These are phyloP conservation scores for Elaeagnus macrophylla DNA, from an alignment of 306 rosid genomes.

Conservation along the genomic window DNA sequence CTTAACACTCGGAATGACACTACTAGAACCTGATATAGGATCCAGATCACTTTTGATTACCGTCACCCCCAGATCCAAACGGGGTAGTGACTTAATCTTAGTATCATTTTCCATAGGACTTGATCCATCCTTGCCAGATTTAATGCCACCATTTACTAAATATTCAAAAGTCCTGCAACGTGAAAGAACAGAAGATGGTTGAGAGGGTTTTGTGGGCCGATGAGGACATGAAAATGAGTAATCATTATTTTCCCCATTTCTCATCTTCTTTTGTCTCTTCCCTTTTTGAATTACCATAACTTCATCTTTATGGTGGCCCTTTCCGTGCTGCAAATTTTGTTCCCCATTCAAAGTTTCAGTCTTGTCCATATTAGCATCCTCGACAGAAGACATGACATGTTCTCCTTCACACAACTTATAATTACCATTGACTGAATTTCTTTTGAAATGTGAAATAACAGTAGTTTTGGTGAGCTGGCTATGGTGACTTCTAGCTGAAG, in stretches of 20 bases:
- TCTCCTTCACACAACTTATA: conserved; percentile 17
- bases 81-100: conserved; percentile 26
- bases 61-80: conserved; percentile 27
- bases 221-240: conserved; percentile 7
- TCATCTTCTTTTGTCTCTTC: conserved; percentile 17
- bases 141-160: conserved; percentile 20
- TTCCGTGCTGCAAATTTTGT: conserved; percentile 13
- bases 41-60: conserved; percentile 24
- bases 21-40: conserved; percentile 24
- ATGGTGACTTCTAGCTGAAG: conserved; percentile 5
- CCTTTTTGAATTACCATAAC: conserved; percentile 10
- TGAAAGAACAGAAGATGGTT: conserved; percentile 35
- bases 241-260: conserved; percentile 13
- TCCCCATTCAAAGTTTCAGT: conserved; percentile 14
- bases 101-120: conserved; percentile 18
- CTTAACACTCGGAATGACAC: conserved; percentile 24
- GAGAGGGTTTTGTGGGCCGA: conserved; percentile 13
- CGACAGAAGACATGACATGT: conserved; percentile 25
- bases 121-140: conserved; percentile 25
- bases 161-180: conserved; percentile 30
- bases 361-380: conserved; percentile 7
- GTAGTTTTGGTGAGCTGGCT: conserved; percentile 19
- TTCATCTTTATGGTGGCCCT: conserved; percentile 6
- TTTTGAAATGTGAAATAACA: conserved; percentile 24
- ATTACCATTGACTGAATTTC: conserved; percentile 3